Percentiles rank a stretch among this genome's conserved stretches.
phyloP scores from a whole-genome alignment of 2,329 filamentous ascomycete species.

The Penicillium paneum region DNA sequence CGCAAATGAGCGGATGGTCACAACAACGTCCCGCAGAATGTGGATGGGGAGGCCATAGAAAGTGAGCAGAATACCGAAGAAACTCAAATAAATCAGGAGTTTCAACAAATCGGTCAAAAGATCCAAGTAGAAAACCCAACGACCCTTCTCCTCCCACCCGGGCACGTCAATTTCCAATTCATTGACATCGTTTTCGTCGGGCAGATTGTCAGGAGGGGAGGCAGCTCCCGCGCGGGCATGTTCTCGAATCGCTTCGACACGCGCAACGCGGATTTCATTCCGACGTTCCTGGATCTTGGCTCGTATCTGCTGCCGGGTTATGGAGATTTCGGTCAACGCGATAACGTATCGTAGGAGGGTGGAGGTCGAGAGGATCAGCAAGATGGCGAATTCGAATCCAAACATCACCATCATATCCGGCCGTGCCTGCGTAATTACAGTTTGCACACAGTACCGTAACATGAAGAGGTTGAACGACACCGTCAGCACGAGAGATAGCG shows the following conservation, averaged over 20 bases:
- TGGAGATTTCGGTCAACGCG: slow-evolving; percentile 71
- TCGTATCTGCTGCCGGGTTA: slow-evolving; percentile 70
- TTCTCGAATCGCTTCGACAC: slow-evolving; percentile 47
- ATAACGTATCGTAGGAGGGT: slow-evolving; percentile 76
- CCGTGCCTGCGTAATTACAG: slow-evolving; percentile 80
- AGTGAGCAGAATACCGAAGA: slow-evolving; percentile 87
- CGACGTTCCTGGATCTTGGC: slow-evolving; percentile 66
- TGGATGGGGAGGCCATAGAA: slow-evolving; percentile 97
- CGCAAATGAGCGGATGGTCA: slow-evolving; percentile 87
- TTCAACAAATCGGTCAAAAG: slow-evolving; percentile 87
- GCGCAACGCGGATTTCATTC: slow-evolving; percentile 59
- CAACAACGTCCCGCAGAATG: slow-evolving; percentile 91
- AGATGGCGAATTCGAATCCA: slow-evolving; percentile 90
- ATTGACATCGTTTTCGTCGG: slow-evolving; percentile 72
- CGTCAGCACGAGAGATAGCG: slow-evolving; percentile 73
- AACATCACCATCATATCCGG: slow-evolving; percentile 99
- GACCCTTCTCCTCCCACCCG: slow-evolving; percentile 93
- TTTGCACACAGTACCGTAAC: slow-evolving; percentile 75
- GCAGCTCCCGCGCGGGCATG: slow-evolving; percentile 37
- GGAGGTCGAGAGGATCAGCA: slow-evolving; percentile 75
- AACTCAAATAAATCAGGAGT: slow-evolving; percentile 80
- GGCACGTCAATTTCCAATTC: slow-evolving; percentile 94
- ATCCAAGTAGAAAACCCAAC: slow-evolving; percentile 86
- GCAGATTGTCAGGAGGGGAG: slow-evolving; percentile 47
- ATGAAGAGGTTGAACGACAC: slow-evolving; percentile 76